Percentiles rank a stretch among this genome's conserved stretches.
phyloP scores from a whole-genome alignment of 495 filamentous ascomycete genomes.

The Friedmanniomyces endolithicus region DNA sequence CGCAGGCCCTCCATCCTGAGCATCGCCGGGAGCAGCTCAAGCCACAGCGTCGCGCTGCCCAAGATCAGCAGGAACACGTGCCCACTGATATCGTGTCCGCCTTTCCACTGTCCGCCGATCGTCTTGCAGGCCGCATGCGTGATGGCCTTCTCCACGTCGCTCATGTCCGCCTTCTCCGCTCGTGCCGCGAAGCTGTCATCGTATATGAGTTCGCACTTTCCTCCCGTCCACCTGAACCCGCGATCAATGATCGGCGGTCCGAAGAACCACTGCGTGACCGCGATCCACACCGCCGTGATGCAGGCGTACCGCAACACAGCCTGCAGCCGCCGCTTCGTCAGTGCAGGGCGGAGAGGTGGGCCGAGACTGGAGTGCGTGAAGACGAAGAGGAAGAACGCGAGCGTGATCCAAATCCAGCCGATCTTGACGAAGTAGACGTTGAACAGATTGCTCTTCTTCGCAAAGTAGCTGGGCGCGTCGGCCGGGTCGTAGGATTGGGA shows the following conservation, averaged over 20 bases:
- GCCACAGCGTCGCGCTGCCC: slow-evolving; percentile 61
- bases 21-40: slow-evolving; percentile 61
- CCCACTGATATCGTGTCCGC: slow-evolving; percentile 86
- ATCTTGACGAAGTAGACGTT: slow-evolving; percentile 88
- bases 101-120: slow-evolving; percentile 69
- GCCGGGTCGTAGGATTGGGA: slow-evolving; percentile 46
- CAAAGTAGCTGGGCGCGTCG: slow-evolving; percentile 74
- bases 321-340: slow-evolving; percentile 34
- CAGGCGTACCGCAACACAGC: slow-evolving; percentile 53
- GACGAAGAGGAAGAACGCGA: slow-evolving; percentile 52
- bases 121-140: slow-evolving; percentile 73
- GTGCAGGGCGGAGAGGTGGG: slow-evolving; percentile 20
- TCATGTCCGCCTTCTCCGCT: slow-evolving; percentile 28
- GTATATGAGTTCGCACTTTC: slow-evolving; percentile 44
- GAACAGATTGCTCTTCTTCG: slow-evolving; percentile 78
- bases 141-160: slow-evolving; percentile 40
- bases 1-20: slow-evolving; percentile 32
- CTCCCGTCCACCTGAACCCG: slow-evolving; percentile 68
- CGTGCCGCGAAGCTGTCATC: slow-evolving; percentile 22
- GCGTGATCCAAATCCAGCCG: slow-evolving; percentile 82
- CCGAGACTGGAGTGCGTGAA: slow-evolving; percentile 45
- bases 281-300: slow-evolving; percentile 75
- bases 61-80: slow-evolving; percentile 89
- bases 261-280: slow-evolving; percentile 93
- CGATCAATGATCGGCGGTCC: slow-evolving; percentile 82